Base-by-base conservation (phyloP, 2,329 filamentous ascomycete genomes). In the Aspergillus hortae region DNA sequence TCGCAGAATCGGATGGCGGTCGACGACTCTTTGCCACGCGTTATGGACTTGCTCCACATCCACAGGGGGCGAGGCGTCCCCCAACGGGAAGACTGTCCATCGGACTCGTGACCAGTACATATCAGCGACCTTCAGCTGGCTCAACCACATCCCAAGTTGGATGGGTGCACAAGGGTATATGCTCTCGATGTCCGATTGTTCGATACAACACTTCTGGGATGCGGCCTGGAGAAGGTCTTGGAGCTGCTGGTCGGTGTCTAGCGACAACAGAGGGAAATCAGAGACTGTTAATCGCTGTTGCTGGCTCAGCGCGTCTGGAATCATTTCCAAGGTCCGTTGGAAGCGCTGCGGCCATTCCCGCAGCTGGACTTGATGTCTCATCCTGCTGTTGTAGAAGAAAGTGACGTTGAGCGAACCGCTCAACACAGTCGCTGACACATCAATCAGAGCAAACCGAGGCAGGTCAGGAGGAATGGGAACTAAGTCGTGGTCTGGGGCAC, bases 61-160 rank as follows among this genome's bases (percentile, higher is more conserved):
- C 15, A 46, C 30, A 12, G 44, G 44, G 7, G 5, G 15, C 12
- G 9, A 19, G 2, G 15, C 6, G 5, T n/a, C 30, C 11, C 12
- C 6, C 6, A 6, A 7, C 3, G 44, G 25, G 11, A 33, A 1
- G 30, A 57, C 33, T 30, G 47, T 14, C 32, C 42, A 56, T 5
- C 52, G 32, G 3, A 45, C 19, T 9, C 21, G 50, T 14, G 52
- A 44, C 40, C 49, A 41, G 33, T 57, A 57, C 4, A 48, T 47
- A n/a, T 36, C 41, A 7, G 55, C 48, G 19, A 25, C 23, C 36
- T 44, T 44, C 15, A 48, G 25, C 35, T 58, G 56, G n/a, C 51
- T 58, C 6, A 58, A 35, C 14, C 48, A 43, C 7, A 58, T 58
- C 4, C 56, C 56, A 12, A 50, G 36, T 33, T 58, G 56, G 19